Evolutionary conservation across 2,329 filamentous ascomycete species (phyloP), one percentile per base, ranked within the genome.

Genomic region (Diaporthe citriasiana): DNA sequence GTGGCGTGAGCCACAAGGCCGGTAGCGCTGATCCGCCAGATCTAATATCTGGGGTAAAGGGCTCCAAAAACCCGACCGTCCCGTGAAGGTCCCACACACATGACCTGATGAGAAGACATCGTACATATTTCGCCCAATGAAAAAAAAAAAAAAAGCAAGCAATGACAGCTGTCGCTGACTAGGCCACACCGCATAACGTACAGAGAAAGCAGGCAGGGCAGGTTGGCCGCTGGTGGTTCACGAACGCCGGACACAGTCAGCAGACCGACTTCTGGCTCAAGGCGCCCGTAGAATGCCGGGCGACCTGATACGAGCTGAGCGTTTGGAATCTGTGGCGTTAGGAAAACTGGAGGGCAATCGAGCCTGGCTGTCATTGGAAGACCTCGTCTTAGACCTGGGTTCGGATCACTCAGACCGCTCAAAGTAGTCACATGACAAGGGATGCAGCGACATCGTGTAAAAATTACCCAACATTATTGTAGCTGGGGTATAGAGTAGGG

Each of bases 41-140:
- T 63, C 56, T 53, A 15, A 71, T 33, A 71, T 63, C 70, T 57
- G 70, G 70, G 70, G 70, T 63, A 71, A 71, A 38, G n/a, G 63
- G 63, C 63, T n/a, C 47, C 22, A 51, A 40, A 17, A 51, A 47
- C 63, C 63, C 63, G 45, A 51, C 60, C 63, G 45, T 38, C 33
- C 30, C 63, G 30, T 66, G 45, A 19, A 50, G 42, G 42, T 25
- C 22, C 13, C 27, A 50, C 40, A 51, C 17, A 30, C 35, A 33
- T 22, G 53, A 51, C 42, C 12, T 51, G 60, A 66, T 30, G 42
- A 22, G n/a, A 38, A 19, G 30, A 30, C 47, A 40, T 27, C 55
- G 17, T 33, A 12, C 15, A 35, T 33, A 22, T 38, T 22, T 50
- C 22, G 40, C 45, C 35, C 27, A 47, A 63, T 6, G 45, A 27